Evolutionary conservation across 371 early-diverging fungal species (phyloP), one percentile per base, ranked within the genome.

Genomic region (Rhizopus stolonifer): DNA sequence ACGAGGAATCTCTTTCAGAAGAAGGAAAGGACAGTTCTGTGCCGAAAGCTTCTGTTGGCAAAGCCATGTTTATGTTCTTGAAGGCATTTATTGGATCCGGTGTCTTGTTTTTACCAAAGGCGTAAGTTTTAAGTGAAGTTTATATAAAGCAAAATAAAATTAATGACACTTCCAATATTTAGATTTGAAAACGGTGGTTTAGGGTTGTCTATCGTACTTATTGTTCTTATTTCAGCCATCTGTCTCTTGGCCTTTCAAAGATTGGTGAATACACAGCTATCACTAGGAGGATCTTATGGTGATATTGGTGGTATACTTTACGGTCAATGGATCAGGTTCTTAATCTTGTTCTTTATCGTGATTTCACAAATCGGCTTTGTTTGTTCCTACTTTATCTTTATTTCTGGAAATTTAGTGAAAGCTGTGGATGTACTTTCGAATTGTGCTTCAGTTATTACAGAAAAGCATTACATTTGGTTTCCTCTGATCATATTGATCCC

Each of bases 81-180:
- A 90, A 90, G 64, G 85, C 89, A 0, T 89, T 88, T 56, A 82
- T 89, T 46, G 90, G 88, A 18, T 86, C 86, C 7, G 88, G 88
- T 21, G 69, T 83, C 11, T 50, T 83, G 8, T 83, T 83, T 52
- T 48, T 82, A 21, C 90, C 90, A 8, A 86, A 80, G 52, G 88
- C 88, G 43, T 89, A 64, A 61, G 69, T 54, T 14, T 29, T 8
- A 9, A 15, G 9, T 26, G 10, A 9, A 15, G 11, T 40, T 17
- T 29, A 13, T 9, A 38, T 22, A 44, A 52, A 43, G 17, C 43
- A 23, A 18, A 5, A 52, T 31, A 19, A 52, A 23, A 18, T 9
- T 14, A 32, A 3, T 22, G 31, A 52, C 32, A 36, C 36, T 36
- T n/a, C n/a, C n/a, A n/a, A n/a, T n/a, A n/a, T n/a, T n/a, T n/a